phyloP scores from a whole-genome alignment of 305 asterid genomes.

The Plantago coronopus region DNA sequence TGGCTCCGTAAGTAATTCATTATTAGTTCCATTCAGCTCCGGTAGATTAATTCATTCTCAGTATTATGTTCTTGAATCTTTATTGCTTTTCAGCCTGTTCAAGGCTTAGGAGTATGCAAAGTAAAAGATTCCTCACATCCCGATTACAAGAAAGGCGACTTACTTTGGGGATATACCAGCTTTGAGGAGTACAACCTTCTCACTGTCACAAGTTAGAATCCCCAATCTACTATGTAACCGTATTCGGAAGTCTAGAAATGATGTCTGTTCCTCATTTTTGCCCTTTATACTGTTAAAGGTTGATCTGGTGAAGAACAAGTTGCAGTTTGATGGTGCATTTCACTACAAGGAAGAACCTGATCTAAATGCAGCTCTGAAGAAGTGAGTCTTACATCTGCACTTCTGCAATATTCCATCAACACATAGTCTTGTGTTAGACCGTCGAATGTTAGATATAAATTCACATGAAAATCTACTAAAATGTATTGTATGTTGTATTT shows the following conservation, averaged over 20 bases:
- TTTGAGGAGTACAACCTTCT: constrained; percentile 59
- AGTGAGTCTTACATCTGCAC: constrained; percentile 32
- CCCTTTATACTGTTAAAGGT: constrained; percentile 29
- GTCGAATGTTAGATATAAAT: too few relatives aligned
- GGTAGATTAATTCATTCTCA: too few relatives aligned
- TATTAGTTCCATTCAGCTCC: not conserved
- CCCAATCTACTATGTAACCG: too few relatives aligned
- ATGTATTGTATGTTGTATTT: not conserved
- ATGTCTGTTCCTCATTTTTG: not conserved
- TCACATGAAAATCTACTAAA: not conserved
- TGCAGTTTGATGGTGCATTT: constrained; percentile 57
- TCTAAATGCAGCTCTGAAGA: constrained; percentile 40
- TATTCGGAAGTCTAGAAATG: not conserved
- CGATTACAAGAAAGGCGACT: constrained; percentile 45
- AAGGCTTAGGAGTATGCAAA: constrained; percentile 50
- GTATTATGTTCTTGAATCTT: not conserved
- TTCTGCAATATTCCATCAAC: not conserved
- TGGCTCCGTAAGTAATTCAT: not conserved
- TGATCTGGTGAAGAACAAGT: constrained; percentile 54
- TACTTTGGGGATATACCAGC: constrained; percentile 53
- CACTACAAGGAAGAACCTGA: constrained; percentile 60
- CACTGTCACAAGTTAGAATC: constrained; percentile 33
- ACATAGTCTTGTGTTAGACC: too few relatives aligned
- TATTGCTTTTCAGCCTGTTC: constrained; percentile 30
- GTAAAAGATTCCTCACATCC: constrained; percentile 52